Evolutionary conservation across 108 stramenopile species (phyloP).

Genomic region (Seminavis robusta): DNA sequence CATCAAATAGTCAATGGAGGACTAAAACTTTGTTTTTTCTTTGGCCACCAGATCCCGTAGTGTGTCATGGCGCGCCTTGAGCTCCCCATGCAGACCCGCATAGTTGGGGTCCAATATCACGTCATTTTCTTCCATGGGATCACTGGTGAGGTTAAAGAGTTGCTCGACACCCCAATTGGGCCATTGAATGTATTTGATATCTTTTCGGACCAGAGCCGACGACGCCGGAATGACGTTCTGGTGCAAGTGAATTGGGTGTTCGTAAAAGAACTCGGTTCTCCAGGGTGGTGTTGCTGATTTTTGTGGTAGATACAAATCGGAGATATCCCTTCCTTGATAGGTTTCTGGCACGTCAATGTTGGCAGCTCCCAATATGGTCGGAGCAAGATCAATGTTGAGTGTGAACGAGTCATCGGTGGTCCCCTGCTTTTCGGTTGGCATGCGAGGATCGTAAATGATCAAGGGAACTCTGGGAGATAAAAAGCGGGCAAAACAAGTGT

Average conservation of each 20-base stretch:
- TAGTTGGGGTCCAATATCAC: no score
- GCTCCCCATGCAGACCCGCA: no score
- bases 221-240: constrained; percentile 33
- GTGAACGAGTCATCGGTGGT: constrained; percentile 61
- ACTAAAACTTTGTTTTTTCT: no score
- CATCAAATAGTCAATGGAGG: no score
- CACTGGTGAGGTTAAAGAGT: constrained; percentile 46
- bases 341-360: constrained; percentile 39
- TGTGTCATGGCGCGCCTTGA: no score
- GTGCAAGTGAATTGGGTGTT: constrained; percentile 14
- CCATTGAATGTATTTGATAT: constrained; percentile 48
- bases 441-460: constrained; percentile 77
- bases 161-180: constrained; percentile 49
- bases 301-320: constrained; percentile 45
- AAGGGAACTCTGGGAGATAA: constrained; percentile 79
- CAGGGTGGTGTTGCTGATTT: constrained; percentile 10
- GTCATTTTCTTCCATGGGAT: constrained; percentile 56
- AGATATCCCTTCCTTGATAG: constrained; percentile 79
- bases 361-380: constrained; percentile 71
- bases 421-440: constrained; percentile 46
- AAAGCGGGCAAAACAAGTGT: no score
- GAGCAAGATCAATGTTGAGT: constrained; percentile 75
- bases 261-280: constrained; percentile 60
- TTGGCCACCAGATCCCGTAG: no score
- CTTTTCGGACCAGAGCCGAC: constrained; percentile 51